Percentiles rank a stretch among this genome's conserved stretches.
Evolutionary conservation across 768 basidiomycete species (phyloP).

Genomic region (Suillus brevipes): DNA sequence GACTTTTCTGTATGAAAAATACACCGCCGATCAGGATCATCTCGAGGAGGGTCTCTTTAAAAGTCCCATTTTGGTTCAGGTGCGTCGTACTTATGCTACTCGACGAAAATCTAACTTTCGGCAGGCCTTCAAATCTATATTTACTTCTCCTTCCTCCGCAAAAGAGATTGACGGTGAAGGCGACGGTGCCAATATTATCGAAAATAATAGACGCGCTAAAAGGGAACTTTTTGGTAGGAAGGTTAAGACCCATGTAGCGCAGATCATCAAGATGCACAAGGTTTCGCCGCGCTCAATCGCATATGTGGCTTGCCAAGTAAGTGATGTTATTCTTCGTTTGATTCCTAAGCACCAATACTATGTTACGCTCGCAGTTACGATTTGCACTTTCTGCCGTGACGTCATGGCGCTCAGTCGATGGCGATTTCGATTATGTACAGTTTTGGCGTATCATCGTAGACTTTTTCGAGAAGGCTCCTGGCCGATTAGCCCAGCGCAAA

Average conservation of each 20-base stretch:
- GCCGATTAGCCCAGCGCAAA: no score
- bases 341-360: not conserved
- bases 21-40: not conserved
- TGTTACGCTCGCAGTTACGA: not conserved
- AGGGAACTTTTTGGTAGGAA: not conserved
- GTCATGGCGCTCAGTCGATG: not conserved
- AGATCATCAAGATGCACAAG: no score
- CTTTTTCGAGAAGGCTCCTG: no score
- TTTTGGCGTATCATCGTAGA: no score
- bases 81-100: not conserved
- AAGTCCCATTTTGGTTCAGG: not conserved
- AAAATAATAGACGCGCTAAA: not conserved
- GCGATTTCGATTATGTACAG: not conserved
- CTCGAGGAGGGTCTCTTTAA: not conserved
- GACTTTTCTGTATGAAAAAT: not conserved
- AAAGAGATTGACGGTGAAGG: not conserved
- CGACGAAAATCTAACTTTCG: not conserved
- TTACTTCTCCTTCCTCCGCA: constrained; percentile 18
- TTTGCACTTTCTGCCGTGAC: not conserved
- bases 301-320: not conserved
- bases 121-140: constrained; percentile 16
- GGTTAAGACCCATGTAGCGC: not conserved
- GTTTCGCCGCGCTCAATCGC: no score
- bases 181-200: not conserved
- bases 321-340: no score